A percentile compares a stretch with the other conserved stretches of the same genome.
Evolutionary conservation across 495 filamentous ascomycete genomes (phyloP).

Genomic region (Sporormia fimetaria): DNA sequence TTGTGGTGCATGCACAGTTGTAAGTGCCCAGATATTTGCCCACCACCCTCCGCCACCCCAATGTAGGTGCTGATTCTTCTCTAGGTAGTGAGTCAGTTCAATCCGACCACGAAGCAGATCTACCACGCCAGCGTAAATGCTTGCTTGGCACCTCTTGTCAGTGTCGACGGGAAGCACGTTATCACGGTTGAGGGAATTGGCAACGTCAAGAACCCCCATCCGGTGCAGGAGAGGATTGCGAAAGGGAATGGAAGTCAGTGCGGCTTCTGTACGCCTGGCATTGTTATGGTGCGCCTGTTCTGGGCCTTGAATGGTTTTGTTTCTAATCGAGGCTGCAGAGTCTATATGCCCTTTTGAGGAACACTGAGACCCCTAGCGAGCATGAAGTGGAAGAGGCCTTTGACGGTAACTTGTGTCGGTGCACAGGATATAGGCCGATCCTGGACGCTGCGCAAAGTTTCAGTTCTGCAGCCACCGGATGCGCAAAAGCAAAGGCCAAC

Average conservation of each 20-base stretch:
- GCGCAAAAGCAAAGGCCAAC: constrained; percentile 48
- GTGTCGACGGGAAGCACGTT: constrained; percentile 94
- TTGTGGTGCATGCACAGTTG: constrained; percentile 94
- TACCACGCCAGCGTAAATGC: constrained; percentile 93
- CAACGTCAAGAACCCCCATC: constrained; percentile 74
- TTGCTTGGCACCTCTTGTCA: constrained; percentile 82
- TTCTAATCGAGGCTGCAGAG: constrained; percentile 35
- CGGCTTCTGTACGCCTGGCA: constrained; percentile 91
- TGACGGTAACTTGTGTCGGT: constrained; percentile 92
- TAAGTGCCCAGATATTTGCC: constrained; percentile 30
- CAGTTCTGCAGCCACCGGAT: constrained; percentile 38
- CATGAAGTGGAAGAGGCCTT: constrained; percentile 80
- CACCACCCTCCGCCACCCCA: not conserved
- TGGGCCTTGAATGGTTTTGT: constrained; percentile 19
- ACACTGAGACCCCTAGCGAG: constrained; percentile 54
- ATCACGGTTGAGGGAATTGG: constrained; percentile 98
- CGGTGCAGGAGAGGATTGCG: constrained; percentile 83
- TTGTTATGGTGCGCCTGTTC: constrained; percentile 62
- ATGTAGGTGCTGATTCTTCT: constrained; percentile 4
- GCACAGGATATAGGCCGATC: constrained; percentile 90
- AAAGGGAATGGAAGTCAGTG: constrained; percentile 54
- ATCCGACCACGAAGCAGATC: constrained; percentile 77
- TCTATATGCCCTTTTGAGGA: constrained; percentile 71
- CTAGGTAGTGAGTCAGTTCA: constrained; percentile 76
- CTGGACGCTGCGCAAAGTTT: constrained; percentile 82